Conservation (phyloP, 1,284 basidiomycete genomes). For the Agroathelia rolfsii region DNA sequence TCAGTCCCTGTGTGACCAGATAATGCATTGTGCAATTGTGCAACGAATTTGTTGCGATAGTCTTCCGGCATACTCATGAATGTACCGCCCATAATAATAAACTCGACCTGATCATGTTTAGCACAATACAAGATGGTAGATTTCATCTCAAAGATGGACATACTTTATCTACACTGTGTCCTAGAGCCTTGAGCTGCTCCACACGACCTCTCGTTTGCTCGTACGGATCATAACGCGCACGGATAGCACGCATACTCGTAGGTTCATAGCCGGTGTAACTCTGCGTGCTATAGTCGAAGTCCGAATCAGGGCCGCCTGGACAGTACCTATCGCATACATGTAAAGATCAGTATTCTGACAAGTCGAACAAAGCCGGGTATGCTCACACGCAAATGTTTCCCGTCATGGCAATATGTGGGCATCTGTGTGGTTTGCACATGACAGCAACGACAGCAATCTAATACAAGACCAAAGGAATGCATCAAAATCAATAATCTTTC, state of each 20-base stretch:
- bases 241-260: conserved; percentile 97
- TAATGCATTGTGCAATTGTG: conserved; percentile 94
- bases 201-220: conserved; percentile 94
- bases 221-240: conserved; percentile 97
- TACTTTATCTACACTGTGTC: conserved; percentile 96
- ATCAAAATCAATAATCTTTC: conserved; percentile 8
- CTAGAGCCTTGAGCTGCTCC: conserved; percentile 89
- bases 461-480: conserved; percentile 26
- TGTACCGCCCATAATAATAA: conserved; percentile 98
- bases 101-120: conserved; percentile 64
- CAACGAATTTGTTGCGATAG: conserved; percentile 89
- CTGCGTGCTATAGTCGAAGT: conserved; percentile 99
- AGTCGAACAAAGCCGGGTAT: not conserved
- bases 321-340: conserved; percentile 75
- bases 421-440: conserved; percentile 99
- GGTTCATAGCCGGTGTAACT: conserved; percentile 97
- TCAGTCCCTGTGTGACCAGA: conserved; percentile 91
- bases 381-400: conserved; percentile 98
- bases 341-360: conserved; percentile 8
- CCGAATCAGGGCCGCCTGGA: conserved; percentile 97
- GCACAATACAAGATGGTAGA: conserved; percentile 1
- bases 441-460: conserved; percentile 98
- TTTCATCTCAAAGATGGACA: conserved; percentile 8
- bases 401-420: conserved; percentile 99
- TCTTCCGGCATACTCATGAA: conserved; percentile 99